Base-by-base conservation (phyloP, 495 filamentous ascomycete species). In the Halenospora varia region DNA sequence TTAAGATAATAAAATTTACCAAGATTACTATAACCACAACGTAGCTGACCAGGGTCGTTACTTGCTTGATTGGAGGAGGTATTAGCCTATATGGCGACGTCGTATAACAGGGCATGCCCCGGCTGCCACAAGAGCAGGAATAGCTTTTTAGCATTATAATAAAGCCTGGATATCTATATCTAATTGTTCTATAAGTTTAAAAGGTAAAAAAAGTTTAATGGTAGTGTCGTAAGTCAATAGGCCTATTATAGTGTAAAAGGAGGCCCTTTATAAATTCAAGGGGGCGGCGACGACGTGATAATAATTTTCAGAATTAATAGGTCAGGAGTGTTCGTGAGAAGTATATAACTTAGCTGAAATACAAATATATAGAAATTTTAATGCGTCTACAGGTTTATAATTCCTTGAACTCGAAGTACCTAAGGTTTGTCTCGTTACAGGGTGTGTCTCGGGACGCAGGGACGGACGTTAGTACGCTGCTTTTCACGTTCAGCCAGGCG, bases 321-420 rank as follows among this genome's bases (percentile, higher is more conserved):
- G 46, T 48, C 20, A 49, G 25, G 46, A 49, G 25, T 56, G 54
- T 56, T 56, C 45, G 25, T n/a, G 54, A 56, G 46, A 44, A 45
- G 25, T 45, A 51, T 35, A 51, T 23, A 57, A 57, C 22, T 41
- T 57, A 51, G 15, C 48, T 51, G 39, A 57, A 23, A 50, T 45
- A 26, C n/a, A 57, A 57, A 25, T 50, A 42, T 24, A 44, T 42
- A 20, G 39, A 57, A 51, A 25, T 57, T 57, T 44, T 42, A n/a
- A 45, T 57, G 25, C 6, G 24, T 57, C 48, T 15, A 20, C 22
- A 51, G 22, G 48, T 42, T 57, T 51, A 51, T 9, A 57, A 20
- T 29, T 15, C n/a, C 19, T 51, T 51, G 39, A 51, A 58, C 41
- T 25, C 48, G 19, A 29, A 50, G 48, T 50, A 50, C 25, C 22